Evolutionary conservation across 1,284 basidiomycete species (phyloP).

Genomic region (Apiotrichum laibachii): DNA sequence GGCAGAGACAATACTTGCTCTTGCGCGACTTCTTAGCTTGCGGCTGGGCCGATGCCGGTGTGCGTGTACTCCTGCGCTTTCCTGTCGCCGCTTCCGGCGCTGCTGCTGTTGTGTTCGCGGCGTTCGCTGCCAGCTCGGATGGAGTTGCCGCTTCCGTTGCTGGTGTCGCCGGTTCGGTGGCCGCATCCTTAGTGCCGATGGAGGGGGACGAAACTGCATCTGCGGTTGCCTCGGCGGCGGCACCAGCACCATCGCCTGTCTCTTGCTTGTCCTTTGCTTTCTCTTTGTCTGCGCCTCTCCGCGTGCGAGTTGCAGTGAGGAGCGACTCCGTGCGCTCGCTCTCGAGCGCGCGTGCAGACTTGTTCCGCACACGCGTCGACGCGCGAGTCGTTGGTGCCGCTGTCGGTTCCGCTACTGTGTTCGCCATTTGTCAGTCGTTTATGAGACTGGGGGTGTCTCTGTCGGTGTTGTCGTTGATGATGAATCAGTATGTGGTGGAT

Average conservation of each 20-base stretch:
- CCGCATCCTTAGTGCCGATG: too few relatives aligned
- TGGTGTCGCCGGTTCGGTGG: too few relatives aligned
- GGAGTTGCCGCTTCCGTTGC: too few relatives aligned
- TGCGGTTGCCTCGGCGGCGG: neutral
- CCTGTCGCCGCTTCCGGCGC: conserved; percentile 7
- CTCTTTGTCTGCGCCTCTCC: neutral
- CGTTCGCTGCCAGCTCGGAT: too few relatives aligned
- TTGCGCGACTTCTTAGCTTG: conserved; percentile 18
- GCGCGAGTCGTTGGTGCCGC: conserved; percentile 14
- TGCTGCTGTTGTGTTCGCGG: neutral
- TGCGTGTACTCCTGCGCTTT: conserved; percentile 18
- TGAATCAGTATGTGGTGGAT: too few relatives aligned
- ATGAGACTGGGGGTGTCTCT: too few relatives aligned
- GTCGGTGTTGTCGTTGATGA: too few relatives aligned
- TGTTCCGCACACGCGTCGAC: conserved; percentile 26
- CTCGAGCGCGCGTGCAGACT: conserved; percentile 33
- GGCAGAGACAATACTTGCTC: conserved; percentile 39
- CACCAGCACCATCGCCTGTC: too few relatives aligned
- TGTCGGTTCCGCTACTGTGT: neutral
- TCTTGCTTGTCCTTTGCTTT: conserved; percentile 1
- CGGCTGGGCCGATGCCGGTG: neutral
- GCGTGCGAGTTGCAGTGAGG: conserved; percentile 9
- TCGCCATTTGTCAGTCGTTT: neutral
- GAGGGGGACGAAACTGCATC: neutral
- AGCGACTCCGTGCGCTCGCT: conserved; percentile 31